phyloP scores from a whole-genome alignment of 2,329 filamentous ascomycete genomes.

The Daldinia sp. region DNA sequence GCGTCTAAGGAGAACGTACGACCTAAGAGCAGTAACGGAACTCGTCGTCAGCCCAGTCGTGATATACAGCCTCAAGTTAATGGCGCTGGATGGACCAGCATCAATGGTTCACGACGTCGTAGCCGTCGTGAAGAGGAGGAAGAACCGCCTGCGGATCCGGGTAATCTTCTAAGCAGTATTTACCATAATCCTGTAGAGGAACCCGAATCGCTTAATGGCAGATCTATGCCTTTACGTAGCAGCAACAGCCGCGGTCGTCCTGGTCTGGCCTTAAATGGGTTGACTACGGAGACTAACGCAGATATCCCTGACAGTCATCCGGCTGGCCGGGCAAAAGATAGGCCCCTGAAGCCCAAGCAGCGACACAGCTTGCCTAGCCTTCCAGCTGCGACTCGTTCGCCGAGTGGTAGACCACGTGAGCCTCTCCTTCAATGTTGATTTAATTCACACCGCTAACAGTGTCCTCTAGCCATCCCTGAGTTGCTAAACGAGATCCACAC shows the following conservation, averaged over 20 bases:
- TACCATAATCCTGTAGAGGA: conserved; percentile 48
- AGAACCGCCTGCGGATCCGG: conserved; percentile 43
- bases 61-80: conserved; percentile 33
- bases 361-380: conserved; percentile 45
- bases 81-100: conserved; percentile 44
- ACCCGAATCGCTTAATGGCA: conserved; percentile 34
- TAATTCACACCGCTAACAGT: conserved; percentile 26
- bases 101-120: conserved; percentile 43
- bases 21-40: conserved; percentile 29
- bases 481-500: conserved; percentile 36
- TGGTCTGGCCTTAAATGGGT: conserved; percentile 21
- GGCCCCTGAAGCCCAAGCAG: conserved; percentile 43
- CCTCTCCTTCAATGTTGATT: background rate
- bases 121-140: conserved; percentile 43
- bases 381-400: conserved; percentile 27
- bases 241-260: conserved; percentile 26
- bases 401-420: conserved; percentile 32
- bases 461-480: conserved; percentile 31
- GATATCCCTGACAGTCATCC: conserved; percentile 7
- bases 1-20: conserved; percentile 32
- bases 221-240: conserved; percentile 38
- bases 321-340: conserved; percentile 24
- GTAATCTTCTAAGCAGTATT: conserved; percentile 45
- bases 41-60: conserved; percentile 23
- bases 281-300: conserved; percentile 26